Evolutionary conservation across 192 early-diverging fungal species (phyloP).

Genomic region (Coemansia sp.): DNA sequence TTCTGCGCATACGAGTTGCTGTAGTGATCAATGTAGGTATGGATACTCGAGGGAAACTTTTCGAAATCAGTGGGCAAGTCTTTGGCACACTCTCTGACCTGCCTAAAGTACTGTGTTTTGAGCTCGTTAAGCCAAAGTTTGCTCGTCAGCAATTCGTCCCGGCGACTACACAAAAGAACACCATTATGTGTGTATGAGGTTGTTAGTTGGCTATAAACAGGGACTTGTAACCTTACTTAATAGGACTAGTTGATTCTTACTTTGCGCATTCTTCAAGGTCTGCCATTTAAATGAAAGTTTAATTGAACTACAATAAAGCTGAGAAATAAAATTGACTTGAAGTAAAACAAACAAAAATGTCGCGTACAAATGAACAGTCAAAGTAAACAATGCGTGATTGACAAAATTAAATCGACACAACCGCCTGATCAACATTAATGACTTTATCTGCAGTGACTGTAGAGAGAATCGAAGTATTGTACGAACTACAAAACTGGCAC

Average conservation of each 20-base stretch:
- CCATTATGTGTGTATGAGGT: not conserved
- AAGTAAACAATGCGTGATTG: conserved; percentile 2
- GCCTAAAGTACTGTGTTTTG: conserved; percentile 39
- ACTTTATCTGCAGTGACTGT: not conserved
- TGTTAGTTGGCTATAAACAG: conserved; percentile 2
- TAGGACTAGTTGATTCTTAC: conserved; percentile 17
- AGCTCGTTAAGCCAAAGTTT: conserved; percentile 46
- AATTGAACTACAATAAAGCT: conserved; percentile 1
- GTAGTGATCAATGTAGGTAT: conserved; percentile 33
- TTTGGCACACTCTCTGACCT: conserved; percentile 23
- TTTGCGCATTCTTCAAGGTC: conserved; percentile 31
- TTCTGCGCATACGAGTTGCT: conserved; percentile 37
- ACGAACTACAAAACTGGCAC: conserved; percentile 80
- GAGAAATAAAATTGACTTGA: not conserved
- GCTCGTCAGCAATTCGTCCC: conserved; percentile 42
- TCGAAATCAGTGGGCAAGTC: conserved; percentile 39
- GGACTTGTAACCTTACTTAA: not conserved
- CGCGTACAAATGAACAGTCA: too few species aligned
- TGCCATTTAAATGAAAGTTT: conserved; percentile 17
- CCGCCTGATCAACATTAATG: not conserved
- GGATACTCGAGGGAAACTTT: conserved; percentile 37
- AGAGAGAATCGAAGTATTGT: conserved; percentile 70
- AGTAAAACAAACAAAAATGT: not conserved
- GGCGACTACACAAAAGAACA: conserved; percentile 29
- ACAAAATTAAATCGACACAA: not conserved